These are phyloP conservation scores for Monosiga brevicollis DNA, from an alignment of 78 protist genomes.

Conservation along the genomic window DNA sequence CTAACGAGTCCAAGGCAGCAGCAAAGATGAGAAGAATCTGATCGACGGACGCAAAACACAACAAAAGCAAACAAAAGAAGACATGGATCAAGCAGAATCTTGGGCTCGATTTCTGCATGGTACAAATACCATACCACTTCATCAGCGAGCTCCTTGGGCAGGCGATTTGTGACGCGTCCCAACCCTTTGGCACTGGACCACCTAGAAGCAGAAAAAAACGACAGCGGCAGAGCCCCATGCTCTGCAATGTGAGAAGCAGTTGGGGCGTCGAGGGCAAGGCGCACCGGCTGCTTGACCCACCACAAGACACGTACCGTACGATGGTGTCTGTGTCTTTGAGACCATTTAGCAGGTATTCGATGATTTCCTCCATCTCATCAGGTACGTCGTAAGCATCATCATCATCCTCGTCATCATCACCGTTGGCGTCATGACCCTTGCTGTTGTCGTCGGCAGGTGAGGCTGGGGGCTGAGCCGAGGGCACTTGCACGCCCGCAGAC, in stretches of 20 bases:
- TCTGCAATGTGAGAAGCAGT: no score
- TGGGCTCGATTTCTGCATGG: no score
- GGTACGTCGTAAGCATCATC: slow-evolving; percentile 5
- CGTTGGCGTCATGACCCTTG: background rate
- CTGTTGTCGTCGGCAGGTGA: background rate
- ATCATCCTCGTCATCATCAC: background rate
- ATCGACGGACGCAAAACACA: no score
- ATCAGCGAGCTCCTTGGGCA: slow-evolving; percentile 71
- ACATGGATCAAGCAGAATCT: no score
- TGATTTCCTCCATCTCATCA: slow-evolving; percentile 31
- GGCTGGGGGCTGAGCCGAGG: no score
- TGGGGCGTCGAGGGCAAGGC: background rate
- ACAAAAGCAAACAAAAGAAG: no score
- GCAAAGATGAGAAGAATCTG: no score
- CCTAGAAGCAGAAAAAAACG: no score
- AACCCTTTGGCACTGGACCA: slow-evolving; percentile 89
- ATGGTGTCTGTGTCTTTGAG: slow-evolving; percentile 46
- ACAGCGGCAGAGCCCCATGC: no score
- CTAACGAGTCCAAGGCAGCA: no score
- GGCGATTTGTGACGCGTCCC: slow-evolving; percentile 68
- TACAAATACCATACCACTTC: slow-evolving; percentile 59
- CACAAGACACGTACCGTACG: background rate
- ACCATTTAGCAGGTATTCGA: slow-evolving; percentile 30
- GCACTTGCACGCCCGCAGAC: no score
- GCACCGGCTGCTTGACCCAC: background rate